Percentiles rank a stretch among this genome's conserved stretches.
These are phyloP conservation scores for Pichia sp. DNA, from an alignment of 1,139 yeast species.

Conservation along the genomic window DNA sequence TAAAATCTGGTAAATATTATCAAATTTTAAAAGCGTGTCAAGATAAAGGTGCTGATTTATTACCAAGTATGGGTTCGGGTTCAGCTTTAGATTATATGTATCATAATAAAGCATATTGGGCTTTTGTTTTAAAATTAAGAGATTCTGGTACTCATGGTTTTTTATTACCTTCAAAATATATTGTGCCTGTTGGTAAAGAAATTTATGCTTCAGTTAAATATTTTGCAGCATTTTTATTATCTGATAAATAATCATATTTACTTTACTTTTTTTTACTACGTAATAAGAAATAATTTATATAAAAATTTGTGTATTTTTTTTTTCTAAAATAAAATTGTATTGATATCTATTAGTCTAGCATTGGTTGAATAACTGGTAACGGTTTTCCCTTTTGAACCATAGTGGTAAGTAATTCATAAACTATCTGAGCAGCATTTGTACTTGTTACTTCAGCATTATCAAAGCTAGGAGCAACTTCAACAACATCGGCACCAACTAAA, in stretches of 20 bases:
- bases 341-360: too few relatives aligned
- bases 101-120: conserved; percentile 76
- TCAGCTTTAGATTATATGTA: conserved; percentile 81
- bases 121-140: conserved; percentile 73
- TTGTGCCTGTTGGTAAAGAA: conserved; percentile 73
- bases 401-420: conserved; percentile 59
- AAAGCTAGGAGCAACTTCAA: conserved; percentile 70
- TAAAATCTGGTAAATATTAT: conserved; percentile 56
- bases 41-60: conserved; percentile 63
- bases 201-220: conserved; percentile 62
- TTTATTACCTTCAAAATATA: conserved; percentile 63
- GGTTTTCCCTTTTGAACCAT: conserved; percentile 58
- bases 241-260: conserved; percentile 4
- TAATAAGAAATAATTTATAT: not conserved
- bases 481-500: conserved; percentile 72
- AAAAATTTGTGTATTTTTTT: too few relatives aligned
- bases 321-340: too few relatives aligned
- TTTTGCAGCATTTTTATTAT: conserved; percentile 59
- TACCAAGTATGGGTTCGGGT: conserved; percentile 76
- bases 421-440: conserved; percentile 72
- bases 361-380: conserved; percentile 10
- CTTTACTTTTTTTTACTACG: not conserved
- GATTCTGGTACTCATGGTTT: conserved; percentile 85
- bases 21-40: conserved; percentile 72
- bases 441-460: conserved; percentile 71